Percentiles rank a stretch among this genome's conserved stretches.
These are phyloP conservation scores for Fusarium falciforme DNA, from an alignment of 2,329 filamentous ascomycete species.

Conservation along the genomic window DNA sequence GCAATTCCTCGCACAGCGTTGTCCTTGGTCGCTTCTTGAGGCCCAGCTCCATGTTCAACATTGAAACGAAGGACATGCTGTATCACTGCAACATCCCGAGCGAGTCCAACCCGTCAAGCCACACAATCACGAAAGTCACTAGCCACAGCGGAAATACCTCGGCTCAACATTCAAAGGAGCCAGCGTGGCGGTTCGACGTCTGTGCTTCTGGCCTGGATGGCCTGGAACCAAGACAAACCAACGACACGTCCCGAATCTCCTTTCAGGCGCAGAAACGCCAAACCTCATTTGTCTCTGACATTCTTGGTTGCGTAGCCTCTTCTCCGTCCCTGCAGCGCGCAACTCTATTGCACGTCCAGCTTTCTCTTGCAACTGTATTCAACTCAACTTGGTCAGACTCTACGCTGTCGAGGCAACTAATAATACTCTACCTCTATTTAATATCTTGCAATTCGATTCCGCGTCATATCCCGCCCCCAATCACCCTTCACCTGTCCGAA, in stretches of 20 bases:
- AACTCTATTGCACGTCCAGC: conserved; percentile 15
- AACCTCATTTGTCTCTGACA: conserved; percentile 42
- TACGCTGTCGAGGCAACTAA: conserved; percentile 3
- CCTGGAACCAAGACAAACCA: conserved; percentile 37
- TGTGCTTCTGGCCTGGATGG: conserved; percentile 14
- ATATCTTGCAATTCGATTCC: conserved; percentile 29
- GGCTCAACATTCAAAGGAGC: conserved; percentile 14
- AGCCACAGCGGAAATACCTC: conserved; percentile 30
- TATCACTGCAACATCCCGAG: neutral
- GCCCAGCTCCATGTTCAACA: neutral
- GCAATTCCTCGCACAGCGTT: neutral
- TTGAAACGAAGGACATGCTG: conserved; percentile 8
- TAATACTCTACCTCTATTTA: conserved; percentile 17
- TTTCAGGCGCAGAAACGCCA: conserved; percentile 39
- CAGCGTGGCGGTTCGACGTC: conserved; percentile 37
- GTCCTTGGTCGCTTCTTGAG: neutral
- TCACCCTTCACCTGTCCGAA: conserved; percentile 21
- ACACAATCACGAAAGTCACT: conserved; percentile 6
- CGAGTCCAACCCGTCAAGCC: neutral
- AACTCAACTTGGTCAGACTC: conserved; percentile 2
- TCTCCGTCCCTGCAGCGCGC: conserved; percentile 7
- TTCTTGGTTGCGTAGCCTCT: conserved; percentile 38
- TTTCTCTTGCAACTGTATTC: conserved; percentile 17
- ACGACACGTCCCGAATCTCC: conserved; percentile 36
- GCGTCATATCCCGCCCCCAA: conserved; percentile 23